These are phyloP conservation scores for Apiospora pterosperma DNA, from an alignment of 2,329 filamentous ascomycete species.

Conservation along the genomic window DNA sequence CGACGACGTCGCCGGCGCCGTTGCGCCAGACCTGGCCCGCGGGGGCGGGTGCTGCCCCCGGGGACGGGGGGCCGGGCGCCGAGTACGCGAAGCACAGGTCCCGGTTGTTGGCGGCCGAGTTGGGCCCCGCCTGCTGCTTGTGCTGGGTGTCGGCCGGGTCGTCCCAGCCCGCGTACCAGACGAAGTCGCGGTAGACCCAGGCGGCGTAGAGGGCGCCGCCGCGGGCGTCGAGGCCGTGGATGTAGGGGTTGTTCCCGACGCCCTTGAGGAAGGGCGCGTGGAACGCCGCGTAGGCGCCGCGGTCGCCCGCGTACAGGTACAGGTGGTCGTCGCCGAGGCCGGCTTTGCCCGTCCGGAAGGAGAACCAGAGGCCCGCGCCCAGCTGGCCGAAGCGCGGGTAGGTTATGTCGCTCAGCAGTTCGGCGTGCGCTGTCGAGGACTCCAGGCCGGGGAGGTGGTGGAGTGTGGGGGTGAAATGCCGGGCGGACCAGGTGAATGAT, in stretches of 20 bases:
- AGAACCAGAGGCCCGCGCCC: constrained; percentile 37
- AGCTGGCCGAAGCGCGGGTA: constrained; percentile 43
- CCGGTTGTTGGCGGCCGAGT: constrained; percentile 44
- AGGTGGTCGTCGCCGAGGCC: constrained; percentile 47
- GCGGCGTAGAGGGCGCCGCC: constrained; percentile 35
- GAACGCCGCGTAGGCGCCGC: constrained; percentile 30
- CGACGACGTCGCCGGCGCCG: constrained; percentile 31
- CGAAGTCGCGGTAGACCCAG: constrained; percentile 49
- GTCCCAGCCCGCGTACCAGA: constrained; percentile 40
- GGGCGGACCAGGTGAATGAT: constrained; percentile 26
- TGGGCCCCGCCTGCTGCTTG: constrained; percentile 39
- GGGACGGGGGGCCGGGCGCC: constrained; percentile 13
- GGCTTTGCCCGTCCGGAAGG: constrained; percentile 48
- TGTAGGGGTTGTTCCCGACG: constrained; percentile 46
- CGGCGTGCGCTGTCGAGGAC: constrained; percentile 12
- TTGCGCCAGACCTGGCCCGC: constrained; percentile 39
- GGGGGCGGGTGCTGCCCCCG: constrained; percentile 22
- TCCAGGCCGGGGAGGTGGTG: constrained; percentile 32
- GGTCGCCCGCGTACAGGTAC: constrained; percentile 36
- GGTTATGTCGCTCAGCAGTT: constrained; percentile 36
- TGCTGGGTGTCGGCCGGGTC: constrained; percentile 36
- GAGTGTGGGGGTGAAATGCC: constrained; percentile 34
- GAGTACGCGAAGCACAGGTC: constrained; percentile 47
- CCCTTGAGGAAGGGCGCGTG: constrained; percentile 46
- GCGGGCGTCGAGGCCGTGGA: constrained; percentile 42